These are phyloP conservation scores for Diaporthe amygdali DNA, from an alignment of 2,329 filamentous ascomycete species.

Conservation along the genomic window DNA sequence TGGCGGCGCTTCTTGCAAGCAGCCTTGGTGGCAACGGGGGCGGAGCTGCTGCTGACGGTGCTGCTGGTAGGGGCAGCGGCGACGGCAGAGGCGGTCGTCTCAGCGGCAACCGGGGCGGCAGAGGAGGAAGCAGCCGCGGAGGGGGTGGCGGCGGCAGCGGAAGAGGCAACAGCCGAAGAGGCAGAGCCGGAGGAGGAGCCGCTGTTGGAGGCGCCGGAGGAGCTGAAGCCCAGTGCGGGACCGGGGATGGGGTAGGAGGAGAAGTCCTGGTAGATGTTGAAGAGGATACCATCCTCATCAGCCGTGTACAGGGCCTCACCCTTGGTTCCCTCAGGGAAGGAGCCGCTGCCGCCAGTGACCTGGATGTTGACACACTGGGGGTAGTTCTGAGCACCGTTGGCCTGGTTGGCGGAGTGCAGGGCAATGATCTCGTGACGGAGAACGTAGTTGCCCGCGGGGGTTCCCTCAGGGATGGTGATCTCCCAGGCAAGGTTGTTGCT, in stretches of 20 bases:
- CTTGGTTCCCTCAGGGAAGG: constrained; percentile 32
- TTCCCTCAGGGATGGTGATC: constrained; percentile 45
- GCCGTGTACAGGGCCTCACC: constrained; percentile 31
- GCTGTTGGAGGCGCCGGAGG: constrained; percentile 25
- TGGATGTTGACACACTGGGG: constrained; percentile 54
- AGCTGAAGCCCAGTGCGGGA: constrained; percentile 32
- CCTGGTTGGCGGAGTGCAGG: constrained; percentile 43
- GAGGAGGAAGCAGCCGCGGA: constrained; percentile 26
- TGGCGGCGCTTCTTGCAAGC: constrained; percentile 24
- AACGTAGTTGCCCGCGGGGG: constrained; percentile 46
- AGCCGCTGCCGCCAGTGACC: constrained; percentile 42
- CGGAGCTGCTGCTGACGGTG: constrained; percentile 19
- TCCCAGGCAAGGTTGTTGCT: constrained; percentile 48
- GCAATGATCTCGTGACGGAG: constrained; percentile 55
- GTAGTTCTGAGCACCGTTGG: constrained; percentile 52
- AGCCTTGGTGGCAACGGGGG: constrained; percentile 12
- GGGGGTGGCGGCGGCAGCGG: constrained; percentile 13
- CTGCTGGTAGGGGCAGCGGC: constrained; percentile 26
- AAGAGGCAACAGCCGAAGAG: constrained; percentile 26
- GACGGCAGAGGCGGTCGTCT: constrained; percentile 22
- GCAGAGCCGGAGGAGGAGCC: constrained; percentile 27
- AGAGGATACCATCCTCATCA: constrained; percentile 31
- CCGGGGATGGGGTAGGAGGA: constrained; percentile 33
- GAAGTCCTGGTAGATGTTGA: constrained; percentile 30
- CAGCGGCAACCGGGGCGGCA: constrained; percentile 8